These are phyloP conservation scores for Aspergillus calidoustus DNA, from an alignment of 2,329 filamentous ascomycete genomes.

Conservation along the genomic window DNA sequence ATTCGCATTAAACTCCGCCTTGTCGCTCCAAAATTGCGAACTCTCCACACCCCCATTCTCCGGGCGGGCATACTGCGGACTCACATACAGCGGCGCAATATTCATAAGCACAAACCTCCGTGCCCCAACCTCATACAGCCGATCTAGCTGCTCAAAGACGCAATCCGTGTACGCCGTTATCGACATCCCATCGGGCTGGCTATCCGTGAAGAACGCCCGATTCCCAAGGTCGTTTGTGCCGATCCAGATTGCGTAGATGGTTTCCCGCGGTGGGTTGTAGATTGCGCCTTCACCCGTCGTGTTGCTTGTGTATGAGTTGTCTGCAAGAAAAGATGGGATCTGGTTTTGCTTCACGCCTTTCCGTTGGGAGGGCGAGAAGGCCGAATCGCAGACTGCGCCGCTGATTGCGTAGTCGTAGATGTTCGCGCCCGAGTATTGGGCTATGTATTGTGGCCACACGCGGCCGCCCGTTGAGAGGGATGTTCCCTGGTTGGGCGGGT, in stretches of 20 bases:
- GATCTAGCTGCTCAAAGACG: constrained; percentile 65
- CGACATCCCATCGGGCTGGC: constrained; percentile 62
- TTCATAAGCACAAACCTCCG: constrained; percentile 75
- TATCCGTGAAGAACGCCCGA: constrained; percentile 67
- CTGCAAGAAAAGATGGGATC: constrained; percentile 47
- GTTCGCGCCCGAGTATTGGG: constrained; percentile 56
- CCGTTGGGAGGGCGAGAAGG: constrained; percentile 59
- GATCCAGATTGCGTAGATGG: constrained; percentile 77
- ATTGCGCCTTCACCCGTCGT: constrained; percentile 33
- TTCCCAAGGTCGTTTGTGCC: constrained; percentile 77
- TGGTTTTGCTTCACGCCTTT: constrained; percentile 61
- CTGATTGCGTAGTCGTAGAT: constrained; percentile 71
- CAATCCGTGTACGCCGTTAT: constrained; percentile 70
- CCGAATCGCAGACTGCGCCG: constrained; percentile 73
- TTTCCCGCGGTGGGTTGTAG: constrained; percentile 57
- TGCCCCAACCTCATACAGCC: constrained; percentile 67
- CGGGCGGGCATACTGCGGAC: constrained; percentile 66
- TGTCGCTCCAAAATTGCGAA: constrained; percentile 53
- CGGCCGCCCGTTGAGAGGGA: constrained; percentile 59
- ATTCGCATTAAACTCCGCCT: constrained; percentile 44
- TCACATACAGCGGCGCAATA: constrained; percentile 65
- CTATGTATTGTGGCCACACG: constrained; percentile 70
- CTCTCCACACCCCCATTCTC: constrained; percentile 49
- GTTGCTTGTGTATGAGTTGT: constrained; percentile 23
- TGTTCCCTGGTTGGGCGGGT: background rate